phyloP scores from a whole-genome alignment of 805 yeast species.

The Metschnikowia lachancei region DNA sequence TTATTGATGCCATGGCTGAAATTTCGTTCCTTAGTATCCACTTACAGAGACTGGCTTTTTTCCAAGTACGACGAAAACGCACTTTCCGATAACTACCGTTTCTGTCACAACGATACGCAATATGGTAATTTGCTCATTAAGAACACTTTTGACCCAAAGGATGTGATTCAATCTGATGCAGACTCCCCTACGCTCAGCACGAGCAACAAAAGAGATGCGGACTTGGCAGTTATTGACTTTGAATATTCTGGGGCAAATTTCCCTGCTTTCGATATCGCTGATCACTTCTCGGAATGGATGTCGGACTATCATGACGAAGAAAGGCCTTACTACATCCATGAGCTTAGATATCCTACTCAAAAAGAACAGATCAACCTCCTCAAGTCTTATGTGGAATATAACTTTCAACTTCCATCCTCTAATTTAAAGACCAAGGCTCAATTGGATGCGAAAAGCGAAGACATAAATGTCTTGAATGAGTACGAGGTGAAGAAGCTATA shows the following conservation, averaged over 20 bases:
- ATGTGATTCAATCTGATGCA: slow-evolving; percentile 25
- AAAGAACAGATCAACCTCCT: slow-evolving; percentile 70
- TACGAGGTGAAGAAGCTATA: slow-evolving; percentile 50
- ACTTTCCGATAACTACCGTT: slow-evolving; percentile 55
- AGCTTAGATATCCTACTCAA: slow-evolving; percentile 59
- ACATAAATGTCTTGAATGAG: slow-evolving; percentile 27
- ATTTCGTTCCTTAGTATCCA: slow-evolving; percentile 48
- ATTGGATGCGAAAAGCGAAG: slow-evolving; percentile 21
- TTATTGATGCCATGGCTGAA: slow-evolving; percentile 47
- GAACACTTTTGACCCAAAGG: slow-evolving; percentile 50
- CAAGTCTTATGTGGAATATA: slow-evolving; percentile 72
- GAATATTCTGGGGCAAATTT: slow-evolving; percentile 91
- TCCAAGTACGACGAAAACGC: slow-evolving; percentile 44
- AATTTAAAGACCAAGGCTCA: slow-evolving; percentile 24
- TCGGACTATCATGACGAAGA: slow-evolving; percentile 74
- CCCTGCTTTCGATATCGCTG: slow-evolving; percentile 87
- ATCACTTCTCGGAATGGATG: slow-evolving; percentile 98
- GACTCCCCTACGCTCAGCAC: slow-evolving; percentile 15
- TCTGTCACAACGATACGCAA: slow-evolving; percentile 96
- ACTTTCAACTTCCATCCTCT: slow-evolving; percentile 38
- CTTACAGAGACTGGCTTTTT: slow-evolving; percentile 64
- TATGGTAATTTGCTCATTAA: slow-evolving; percentile 84
- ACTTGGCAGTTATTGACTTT: slow-evolving; percentile 90
- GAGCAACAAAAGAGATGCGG: slow-evolving; percentile 37
- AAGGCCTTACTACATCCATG: slow-evolving; percentile 50